Percentiles rank a stretch among this genome's conserved stretches.
phyloP scores from a whole-genome alignment of 176 grass and related monocot genomes.

The Oryza rufipogon region DNA sequence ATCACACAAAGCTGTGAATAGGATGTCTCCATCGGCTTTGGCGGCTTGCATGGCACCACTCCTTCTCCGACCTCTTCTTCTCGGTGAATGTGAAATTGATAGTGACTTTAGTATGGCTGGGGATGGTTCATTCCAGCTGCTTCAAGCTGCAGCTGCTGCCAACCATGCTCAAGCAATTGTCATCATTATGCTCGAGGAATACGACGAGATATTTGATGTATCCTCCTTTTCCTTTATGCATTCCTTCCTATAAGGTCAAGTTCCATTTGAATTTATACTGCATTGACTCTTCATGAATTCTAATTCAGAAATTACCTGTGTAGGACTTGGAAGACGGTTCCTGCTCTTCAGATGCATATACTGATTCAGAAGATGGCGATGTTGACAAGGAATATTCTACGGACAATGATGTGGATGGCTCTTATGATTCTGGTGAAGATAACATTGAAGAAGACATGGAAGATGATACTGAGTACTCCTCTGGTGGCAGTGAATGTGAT shows the following conservation, averaged over 20 bases:
- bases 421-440: conserved; percentile 73
- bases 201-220: conserved; percentile 94
- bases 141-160: conserved; percentile 94
- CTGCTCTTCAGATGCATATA: conserved; percentile 82
- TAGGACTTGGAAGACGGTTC: conserved; percentile 81
- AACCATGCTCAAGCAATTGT: conserved; percentile 98
- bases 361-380: conserved; percentile 80
- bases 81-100: conserved; percentile 86
- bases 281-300: conserved; percentile 28
- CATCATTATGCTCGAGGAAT: conserved; percentile 95
- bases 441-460: conserved; percentile 61
- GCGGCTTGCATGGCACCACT: conserved; percentile 99
- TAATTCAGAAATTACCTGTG: conserved; percentile 44
- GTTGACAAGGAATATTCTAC: conserved; percentile 78
- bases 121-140: conserved; percentile 88
- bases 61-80: conserved; percentile 89
- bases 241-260: conserved; percentile 27
- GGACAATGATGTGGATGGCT: conserved; percentile 73
- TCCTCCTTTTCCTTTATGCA: conserved; percentile 25
- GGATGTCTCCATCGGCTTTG: conserved; percentile 89
- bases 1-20: conserved; percentile 81
- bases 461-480: conserved; percentile 51
- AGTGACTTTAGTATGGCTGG: conserved; percentile 81
- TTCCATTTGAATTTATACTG: conserved; percentile 35
- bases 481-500: conserved; percentile 58